Percentiles rank a stretch among this genome's conserved stretches.
These are phyloP conservation scores for Naganishia friedmannii DNA, from an alignment of 768 basidiomycete genomes.

Conservation along the genomic window DNA sequence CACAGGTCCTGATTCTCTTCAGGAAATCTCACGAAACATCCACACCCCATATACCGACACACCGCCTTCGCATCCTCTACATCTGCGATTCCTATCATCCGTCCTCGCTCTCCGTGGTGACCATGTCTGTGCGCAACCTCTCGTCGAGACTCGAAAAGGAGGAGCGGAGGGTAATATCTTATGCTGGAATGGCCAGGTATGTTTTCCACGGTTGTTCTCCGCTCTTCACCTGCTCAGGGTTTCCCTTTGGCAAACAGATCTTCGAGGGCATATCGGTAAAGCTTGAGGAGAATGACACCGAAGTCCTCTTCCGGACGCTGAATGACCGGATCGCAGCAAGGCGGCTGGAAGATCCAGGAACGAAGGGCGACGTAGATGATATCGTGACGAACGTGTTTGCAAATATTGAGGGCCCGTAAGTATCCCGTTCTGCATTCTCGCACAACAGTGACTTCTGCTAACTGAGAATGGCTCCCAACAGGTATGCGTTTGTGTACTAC, in stretches of 20 bases:
- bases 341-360: slow-evolving; percentile 28
- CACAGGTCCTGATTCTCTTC: slow-evolving; percentile 11
- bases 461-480: slow-evolving; percentile 17
- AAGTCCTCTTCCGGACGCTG: slow-evolving; percentile 12
- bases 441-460: not conserved
- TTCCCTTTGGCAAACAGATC: slow-evolving; percentile 23
- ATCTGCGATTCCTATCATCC: slow-evolving; percentile 38
- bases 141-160: slow-evolving; percentile 27
- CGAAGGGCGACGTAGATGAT: slow-evolving; percentile 35
- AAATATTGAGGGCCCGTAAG: slow-evolving; percentile 48
- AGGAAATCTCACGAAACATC: not conserved
- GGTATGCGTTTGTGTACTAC: slow-evolving; percentile 47
- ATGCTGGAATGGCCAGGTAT: slow-evolving; percentile 49
- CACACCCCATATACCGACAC: not conserved
- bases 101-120: slow-evolving; percentile 47
- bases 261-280: slow-evolving; percentile 41
- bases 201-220: slow-evolving; percentile 28
- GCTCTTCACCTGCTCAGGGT: not conserved
- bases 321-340: not conserved
- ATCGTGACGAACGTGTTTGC: slow-evolving; percentile 33
- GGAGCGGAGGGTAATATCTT: slow-evolving; percentile 37
- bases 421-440: not conserved
- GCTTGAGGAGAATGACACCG: slow-evolving; percentile 43
- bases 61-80: slow-evolving; percentile 22
- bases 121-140: slow-evolving; percentile 40